A percentile compares a stretch with the other conserved stretches of the same genome.
These are phyloP conservation scores for Dictyostelium firmibasis DNA, from an alignment of 78 protist species.

Conservation along the genomic window DNA sequence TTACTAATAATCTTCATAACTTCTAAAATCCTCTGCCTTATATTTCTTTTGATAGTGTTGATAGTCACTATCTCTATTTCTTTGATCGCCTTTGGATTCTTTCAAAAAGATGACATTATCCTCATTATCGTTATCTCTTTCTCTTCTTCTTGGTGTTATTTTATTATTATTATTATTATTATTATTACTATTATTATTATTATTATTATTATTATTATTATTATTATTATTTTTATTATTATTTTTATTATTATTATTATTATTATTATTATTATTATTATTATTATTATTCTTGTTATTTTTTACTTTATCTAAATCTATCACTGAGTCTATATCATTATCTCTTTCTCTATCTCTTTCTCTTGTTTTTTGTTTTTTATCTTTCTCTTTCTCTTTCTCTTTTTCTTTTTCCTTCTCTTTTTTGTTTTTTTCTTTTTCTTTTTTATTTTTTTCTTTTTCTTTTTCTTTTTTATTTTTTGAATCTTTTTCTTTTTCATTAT, in stretches of 20 bases:
- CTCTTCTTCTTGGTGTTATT: background rate
- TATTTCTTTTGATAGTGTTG: background rate
- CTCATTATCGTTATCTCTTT: background rate
- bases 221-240: background rate
- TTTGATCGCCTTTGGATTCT: background rate
- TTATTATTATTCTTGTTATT: too few species aligned
- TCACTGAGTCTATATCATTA: background rate
- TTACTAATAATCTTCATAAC: background rate
- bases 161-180: background rate
- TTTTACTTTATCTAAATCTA: background rate
- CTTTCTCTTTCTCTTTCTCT: background rate
- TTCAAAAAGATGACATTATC: background rate
- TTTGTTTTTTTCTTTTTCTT: too few species aligned
- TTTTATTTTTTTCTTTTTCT: background rate
- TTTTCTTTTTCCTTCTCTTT: background rate
- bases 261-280: background rate
- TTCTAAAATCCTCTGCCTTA: conserved; percentile 1
- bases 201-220: background rate
- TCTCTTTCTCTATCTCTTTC: background rate
- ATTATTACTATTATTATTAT: conserved; percentile 15
- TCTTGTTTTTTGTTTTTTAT: background rate
- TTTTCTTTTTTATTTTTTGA: background rate
- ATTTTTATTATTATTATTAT: background rate
- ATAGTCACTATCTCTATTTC: background rate
- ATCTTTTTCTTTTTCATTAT: background rate